Evolutionary conservation across 2,329 filamentous ascomycete species (phyloP), one percentile per base, ranked within the genome.

Genomic region (Claviceps fusiformis): DNA sequence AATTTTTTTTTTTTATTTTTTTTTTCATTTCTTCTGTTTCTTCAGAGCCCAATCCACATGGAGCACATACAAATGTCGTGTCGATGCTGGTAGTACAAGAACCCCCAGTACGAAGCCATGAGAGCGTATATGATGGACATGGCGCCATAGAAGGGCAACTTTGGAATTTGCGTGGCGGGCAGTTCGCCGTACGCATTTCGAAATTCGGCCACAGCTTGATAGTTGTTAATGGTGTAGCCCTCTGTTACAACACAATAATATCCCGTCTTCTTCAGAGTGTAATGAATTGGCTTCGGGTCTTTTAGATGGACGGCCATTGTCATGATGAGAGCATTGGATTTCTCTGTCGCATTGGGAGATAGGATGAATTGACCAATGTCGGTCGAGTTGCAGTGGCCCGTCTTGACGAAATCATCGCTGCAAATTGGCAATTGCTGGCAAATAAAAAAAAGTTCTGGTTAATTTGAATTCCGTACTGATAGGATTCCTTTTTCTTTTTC

Each of bases 161-260:
- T 98, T 24, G 95, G 87, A 61, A 98, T 96, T 69, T 98, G 92
- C 1, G 90, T 90, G 8, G 90, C 93, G 5, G 91, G 88, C 55
- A 98, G 83, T 74, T 98, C 92, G 67, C 93, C 93, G 67, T 95
- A 98, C 3, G 93, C 87, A 70, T 98, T 97, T 59, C 91, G 84
- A 70, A 97, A 98, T 64, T 93, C 91, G 47, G 93, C 85, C 15
- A 93, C 80, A 8, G 86, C 91, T 50, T 77, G 80, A 67, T 95
- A 98, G 48, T 88, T 77, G 24, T 79, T 75, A 0, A 78, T 75
- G 31, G 78, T 82, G 67, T 82, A 92, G 27, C 79, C 79, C 60
- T 83, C 84, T 1, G 89, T 93, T 53, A 88, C 82, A 57, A 98
- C 85, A 65, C 93, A 98, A 70, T 95, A 98, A 71, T 96, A 98